These are phyloP conservation scores for Fraxinus latifolia DNA, from an alignment of 305 asterid species.

Conservation along the genomic window DNA sequence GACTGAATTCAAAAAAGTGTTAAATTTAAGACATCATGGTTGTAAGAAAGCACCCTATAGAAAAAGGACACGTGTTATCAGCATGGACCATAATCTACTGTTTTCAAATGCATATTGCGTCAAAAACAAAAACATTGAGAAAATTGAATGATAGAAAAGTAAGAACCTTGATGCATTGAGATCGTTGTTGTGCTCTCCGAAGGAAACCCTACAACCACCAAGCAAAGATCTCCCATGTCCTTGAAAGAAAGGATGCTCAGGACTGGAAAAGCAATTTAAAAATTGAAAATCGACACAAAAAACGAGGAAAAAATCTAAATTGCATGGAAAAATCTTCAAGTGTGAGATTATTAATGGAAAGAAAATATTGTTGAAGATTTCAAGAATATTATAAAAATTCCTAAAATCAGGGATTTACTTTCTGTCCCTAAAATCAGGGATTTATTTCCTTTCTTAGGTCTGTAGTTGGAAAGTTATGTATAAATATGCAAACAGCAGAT, in stretches of 20 bases:
- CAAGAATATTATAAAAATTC: neutral
- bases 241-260: slow-evolving; percentile 71
- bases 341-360: neutral
- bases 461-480: neutral
- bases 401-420: neutral
- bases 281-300: neutral
- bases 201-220: slow-evolving; percentile 61
- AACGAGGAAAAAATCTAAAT: slow-evolving; percentile 8
- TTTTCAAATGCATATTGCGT: slow-evolving; percentile 10
- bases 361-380: slow-evolving; percentile 2
- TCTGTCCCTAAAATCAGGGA: neutral
- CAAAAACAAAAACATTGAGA: slow-evolving; percentile 18
- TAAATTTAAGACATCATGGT: neutral
- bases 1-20: neutral
- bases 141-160: slow-evolving; percentile 18
- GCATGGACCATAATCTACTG: neutral
- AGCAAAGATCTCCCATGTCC: slow-evolving; percentile 87
- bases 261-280: slow-evolving; percentile 43
- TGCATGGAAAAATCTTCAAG: neutral
- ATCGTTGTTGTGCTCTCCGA: slow-evolving; percentile 53
- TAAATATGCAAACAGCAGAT: neutral
- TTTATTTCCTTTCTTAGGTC: neutral
- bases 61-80: slow-evolving; percentile 1
- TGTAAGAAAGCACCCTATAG: neutral
- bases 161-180: slow-evolving; percentile 61